Evolutionary conservation across 768 basidiomycete species (phyloP), one percentile per base, ranked within the genome.

Genomic region (Rhizopogon vesiculosus): DNA sequence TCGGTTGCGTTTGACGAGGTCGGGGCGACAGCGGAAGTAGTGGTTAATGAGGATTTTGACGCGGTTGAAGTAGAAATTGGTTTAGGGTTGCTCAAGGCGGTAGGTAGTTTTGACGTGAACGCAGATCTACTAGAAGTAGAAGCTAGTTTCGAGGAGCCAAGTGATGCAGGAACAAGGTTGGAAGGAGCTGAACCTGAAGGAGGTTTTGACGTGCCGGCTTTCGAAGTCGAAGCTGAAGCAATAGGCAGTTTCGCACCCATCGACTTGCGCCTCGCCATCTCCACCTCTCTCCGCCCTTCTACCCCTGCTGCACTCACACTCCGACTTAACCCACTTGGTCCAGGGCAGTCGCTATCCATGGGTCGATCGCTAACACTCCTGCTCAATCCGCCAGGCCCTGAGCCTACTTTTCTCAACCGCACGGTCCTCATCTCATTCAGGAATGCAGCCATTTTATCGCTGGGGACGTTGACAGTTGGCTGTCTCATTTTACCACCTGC

Each of bases 361-460:
- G 35, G 45, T 53, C 40, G 53, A 42, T 53, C 62, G 35, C 48
- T 63, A 49, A 70, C 58, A 29, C 70, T 71, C 59, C 67, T 69
- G 18, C 64, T 71, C 3, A 69, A 58, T 12, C 64, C 64, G 3
- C 64, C 71, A 10, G 68, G 64, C 38, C 63, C 64, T n/a, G 68
- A 66, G 41, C 69, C 69, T 0, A 86, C 82, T 66, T 81, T 89
- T 58, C 80, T 78, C 50, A 92, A 62, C 46, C 85, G 76, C 25
- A 84, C 86, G 1, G 80, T 86, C 75, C 90, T 91, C 78, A 92
- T 84, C 67, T 92, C 90, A 6, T 72, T 84, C 59, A 92, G 69
- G 63, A 92, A 92, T 1, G 85, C 88, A 0, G 86, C 86, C 87
- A 92, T 90, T 66, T 91, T 88, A 58, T 91, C 90, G 2, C 85